Base-by-base conservation (phyloP, 2,329 filamentous ascomycete genomes). In the Chrysosporium keratinophilum region DNA sequence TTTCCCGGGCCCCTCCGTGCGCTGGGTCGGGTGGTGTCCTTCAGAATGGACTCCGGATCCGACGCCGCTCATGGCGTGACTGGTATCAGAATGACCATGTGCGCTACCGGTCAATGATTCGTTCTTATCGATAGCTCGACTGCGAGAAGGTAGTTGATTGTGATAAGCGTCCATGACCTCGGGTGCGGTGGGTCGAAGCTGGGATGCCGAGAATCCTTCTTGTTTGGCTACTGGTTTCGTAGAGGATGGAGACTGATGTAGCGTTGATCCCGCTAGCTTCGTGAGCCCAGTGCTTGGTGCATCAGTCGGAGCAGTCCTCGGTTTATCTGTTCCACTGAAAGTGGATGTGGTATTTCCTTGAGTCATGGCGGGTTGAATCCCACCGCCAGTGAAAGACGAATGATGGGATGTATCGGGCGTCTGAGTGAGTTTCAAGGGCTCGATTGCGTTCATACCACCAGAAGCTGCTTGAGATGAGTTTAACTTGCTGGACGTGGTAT, bases 221-320 rank as follows among this genome's bases (percentile, higher is more conserved):
- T 15, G 47, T 31, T 39, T 51, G 41, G 14, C 56, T 10, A 19
- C 58, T 15, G 40, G 31, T 41, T 15, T 35, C 10, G 23, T 28
- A 19, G 34, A 48, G 3, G 34, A 2, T 14, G 46, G 4, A 15
- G 5, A 31, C 7, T 40, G 28, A 11, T 12, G 46, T 4, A 12
- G 12, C 7, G 35, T 31, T 49, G 46, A 31, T 6, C 46, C 46
- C 15, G 46, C 35, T 15, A 33, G 46, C 11, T 23, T 52, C 5
- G 14, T 63, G 56, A 40, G 59, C 56, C 57, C 65, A 60, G 28
- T 63, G 60, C 48, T 66, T 59, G 43, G 62, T 61, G 20, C 58
- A 60, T 47, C 60, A 58, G 9, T 57, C 44, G 33, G 58, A 60
- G 45, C 33, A 12, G 50, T 48, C 34, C 41, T 43, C n/a, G 34